Base-by-base conservation (phyloP, 1,139 yeast genomes). In the Scheffersomyces lignicola region DNA sequence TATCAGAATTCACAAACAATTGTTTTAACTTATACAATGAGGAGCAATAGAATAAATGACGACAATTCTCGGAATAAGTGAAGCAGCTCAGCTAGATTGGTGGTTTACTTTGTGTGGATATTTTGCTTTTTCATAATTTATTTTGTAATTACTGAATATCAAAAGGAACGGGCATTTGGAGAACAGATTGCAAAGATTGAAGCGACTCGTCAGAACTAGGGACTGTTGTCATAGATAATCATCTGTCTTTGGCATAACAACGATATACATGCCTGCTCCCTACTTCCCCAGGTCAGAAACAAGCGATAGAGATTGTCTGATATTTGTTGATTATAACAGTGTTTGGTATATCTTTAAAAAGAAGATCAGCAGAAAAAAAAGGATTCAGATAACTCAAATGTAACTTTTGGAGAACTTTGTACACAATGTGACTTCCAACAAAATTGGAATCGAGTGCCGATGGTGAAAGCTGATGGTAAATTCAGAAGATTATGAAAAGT, bases 171-270 rank as follows among this genome's bases (percentile, higher is more conserved):
- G 23, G 23, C 23, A n/a, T 20, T 20, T 20, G 9, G 23, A 20
- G 23, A 20, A 20, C 23, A 20, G 23, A 20, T 20, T 20, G 23
- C 23, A 9, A 20, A 20, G n/a, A 20, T 20, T 20, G 23, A 20
- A 20, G 23, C n/a, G 23, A 9, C 23, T 20, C 23, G 23, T 20
- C 23, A 20, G 23, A 20, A 20, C 23, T 20, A 20, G 23, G 23
- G 9, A 8, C 23, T n/a, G 23, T 20, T 20, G 23, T 20, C 23
- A 20, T 20, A 20, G 23, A 20, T n/a, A 20, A 20, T 20, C 10
- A 20, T 20, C 23, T 20, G 23, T 20, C 23, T 20, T 20, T 20
- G 23, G 23, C n/a, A 20, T 20, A 20, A 20, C 23, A 20, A 20
- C 23, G n/a, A 20, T 20, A n/a, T n/a, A n/a, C n/a, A n/a, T n/a